These are phyloP conservation scores for Fusarium nurragi DNA, from an alignment of 2,329 filamentous ascomycete species.

Conservation along the genomic window DNA sequence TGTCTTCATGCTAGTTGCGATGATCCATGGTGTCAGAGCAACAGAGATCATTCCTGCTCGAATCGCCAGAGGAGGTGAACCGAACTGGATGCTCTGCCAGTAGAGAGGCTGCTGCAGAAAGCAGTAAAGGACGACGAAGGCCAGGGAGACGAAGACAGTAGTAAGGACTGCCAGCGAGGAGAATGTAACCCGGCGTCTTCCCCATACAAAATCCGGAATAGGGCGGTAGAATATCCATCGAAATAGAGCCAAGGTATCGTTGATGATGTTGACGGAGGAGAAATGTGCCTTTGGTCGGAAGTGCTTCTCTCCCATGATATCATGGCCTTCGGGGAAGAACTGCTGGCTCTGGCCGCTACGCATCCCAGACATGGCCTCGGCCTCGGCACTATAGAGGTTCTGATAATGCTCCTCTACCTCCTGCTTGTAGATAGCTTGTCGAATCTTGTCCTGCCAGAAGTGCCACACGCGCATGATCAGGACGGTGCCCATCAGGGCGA, in stretches of 20 bases:
- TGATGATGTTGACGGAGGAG: conserved; percentile 77
- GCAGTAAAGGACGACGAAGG: conserved; percentile 81
- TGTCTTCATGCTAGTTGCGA: conserved; percentile 89
- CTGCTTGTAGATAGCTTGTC: conserved; percentile 88
- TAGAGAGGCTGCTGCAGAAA: conserved; percentile 90
- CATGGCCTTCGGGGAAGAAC: conserved; percentile 76
- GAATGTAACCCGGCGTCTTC: conserved; percentile 77
- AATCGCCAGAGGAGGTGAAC: conserved; percentile 88
- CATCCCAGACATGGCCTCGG: conserved; percentile 56
- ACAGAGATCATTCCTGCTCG: conserved; percentile 92
- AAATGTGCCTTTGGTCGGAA: conserved; percentile 76
- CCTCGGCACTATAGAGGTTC: conserved; percentile 61
- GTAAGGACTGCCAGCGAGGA: conserved; percentile 79
- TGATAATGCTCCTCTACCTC: conserved; percentile 74
- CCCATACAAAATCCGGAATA: conserved; percentile 76
- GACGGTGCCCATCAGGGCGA: conserved; percentile 75
- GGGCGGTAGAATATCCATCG: conserved; percentile 91
- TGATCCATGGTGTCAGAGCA: conserved; percentile 91
- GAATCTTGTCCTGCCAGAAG: conserved; percentile 91
- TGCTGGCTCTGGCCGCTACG: conserved; percentile 67
- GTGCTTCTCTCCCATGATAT: conserved; percentile 61
- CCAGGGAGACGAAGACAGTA: conserved; percentile 72
- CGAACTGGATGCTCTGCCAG: conserved; percentile 85
- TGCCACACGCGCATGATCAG: conserved; percentile 81
- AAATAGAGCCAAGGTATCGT: conserved; percentile 83